Base-by-base conservation (phyloP, 495 filamentous ascomycete genomes). In the Penicillium nucicola region DNA sequence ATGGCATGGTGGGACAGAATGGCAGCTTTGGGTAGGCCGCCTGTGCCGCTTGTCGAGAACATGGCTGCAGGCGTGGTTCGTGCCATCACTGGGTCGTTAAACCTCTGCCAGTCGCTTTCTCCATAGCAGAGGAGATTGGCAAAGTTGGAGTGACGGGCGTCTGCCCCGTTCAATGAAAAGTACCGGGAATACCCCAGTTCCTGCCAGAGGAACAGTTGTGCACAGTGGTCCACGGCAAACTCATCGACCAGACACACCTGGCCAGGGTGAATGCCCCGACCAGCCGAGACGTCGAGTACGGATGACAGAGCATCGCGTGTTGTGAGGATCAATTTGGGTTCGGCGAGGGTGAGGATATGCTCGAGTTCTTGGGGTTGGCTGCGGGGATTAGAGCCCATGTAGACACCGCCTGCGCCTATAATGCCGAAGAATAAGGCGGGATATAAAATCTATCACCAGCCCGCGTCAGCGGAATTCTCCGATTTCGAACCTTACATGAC, bases 1-100 rank as follows among this genome's bases (percentile, higher is more conserved):
- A 81, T 69, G 17, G 72, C 72, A 51, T 76, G 65, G 57, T 80
- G 81, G 15, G 74, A 77, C 49, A 78, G 63, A 40, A 77, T 67
- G 5, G 79, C 81, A 12, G 72, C 80, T 55, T 82, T 85, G 25
- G 82, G 82, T 7, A 84, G 60, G 2, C 81, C 82, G 19, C 82
- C 80, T 0, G 80, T 83, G 5, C 80, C 79, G 48, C 78, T 82
- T 34, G 76, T 81, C 39, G 74, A 77, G 40, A 80, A 73, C 62
- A 78, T 69, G 42, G 76, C 75, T 2, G 78, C 76, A 3, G 75
- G 77, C 1, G 78, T 81, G 31, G 69, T 64, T 49, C 69, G 71
- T 19, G 76, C 71, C 25, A 65, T 58, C 30, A 46, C 50, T 18
- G 72, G 67, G 50, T 77, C 67, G n/a, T 76, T 57, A 53, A 84